Base-by-base conservation (phyloP, 441 rosid species). In the Eutrema salsugineum region DNA sequence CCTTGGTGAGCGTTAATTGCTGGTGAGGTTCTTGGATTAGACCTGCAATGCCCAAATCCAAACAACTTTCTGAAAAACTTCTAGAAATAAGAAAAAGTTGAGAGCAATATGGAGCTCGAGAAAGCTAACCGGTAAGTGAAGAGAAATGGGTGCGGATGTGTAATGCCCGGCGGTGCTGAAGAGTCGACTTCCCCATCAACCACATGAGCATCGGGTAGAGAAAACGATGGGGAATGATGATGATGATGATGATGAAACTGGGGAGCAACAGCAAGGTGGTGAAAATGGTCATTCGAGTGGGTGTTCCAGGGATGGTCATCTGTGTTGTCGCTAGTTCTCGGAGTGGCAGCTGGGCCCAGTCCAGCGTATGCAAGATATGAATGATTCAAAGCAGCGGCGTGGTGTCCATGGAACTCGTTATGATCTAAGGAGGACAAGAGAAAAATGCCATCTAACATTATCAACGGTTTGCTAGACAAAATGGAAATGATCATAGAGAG, bases 301-400 rank as follows among this genome's bases (percentile, higher is more conserved):
- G 79, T 81, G 62, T 75, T 87, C 96, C 96, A 87, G 44, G 83
- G 88, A 75, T 76, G 82, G 64, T 77, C 82, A 63, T 80, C 77
- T 58, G 72, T 78, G 55, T 77, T 81, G 68, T 77, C 76, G 48
- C 59, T 61, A 33, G 83, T 40, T 72, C 82, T 81, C 24, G 86
- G 73, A 47, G 86, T 70, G 24, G 82, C 64, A 2, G 81, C 79
- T 53, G 90, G 84, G 69, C 76, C 57, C 3, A 88, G 82, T 71
- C 86, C 87, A 43, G 84, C 71, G 65, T 83, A 86, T 11, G 93
- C 85, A 66, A 85, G 79, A 77, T 85, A 85, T 7, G 88, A 80
- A 79, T 78, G 93, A 74, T 77, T 80, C 51, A 81, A 48, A 61
- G 82, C 79, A 66, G 80, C 66, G n/a, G 89, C 68, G 71, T 77